Conservation (phyloP, 345 rosid species). For the Euphorbia tirucalli region DNA sequence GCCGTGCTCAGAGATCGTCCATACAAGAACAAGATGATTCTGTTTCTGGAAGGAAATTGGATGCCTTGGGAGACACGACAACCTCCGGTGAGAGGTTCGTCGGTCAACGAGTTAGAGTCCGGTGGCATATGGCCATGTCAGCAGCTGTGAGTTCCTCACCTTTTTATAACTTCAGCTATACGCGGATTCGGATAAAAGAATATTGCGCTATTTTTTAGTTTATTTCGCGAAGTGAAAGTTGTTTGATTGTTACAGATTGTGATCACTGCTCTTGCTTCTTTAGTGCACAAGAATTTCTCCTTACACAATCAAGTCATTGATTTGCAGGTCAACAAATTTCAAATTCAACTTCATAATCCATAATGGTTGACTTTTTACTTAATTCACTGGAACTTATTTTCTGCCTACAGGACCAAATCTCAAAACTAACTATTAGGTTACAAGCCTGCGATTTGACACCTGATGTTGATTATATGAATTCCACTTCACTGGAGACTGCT, state of each 20-base stretch:
- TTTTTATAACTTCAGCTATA: not conserved
- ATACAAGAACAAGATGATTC: conserved; percentile 18
- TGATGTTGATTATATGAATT: conserved; percentile 21
- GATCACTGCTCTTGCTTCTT: conserved; percentile 43
- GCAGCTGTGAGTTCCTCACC: conserved; percentile 32
- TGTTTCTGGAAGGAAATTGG: conserved; percentile 16
- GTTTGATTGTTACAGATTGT: conserved; percentile 42
- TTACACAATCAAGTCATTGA: conserved; percentile 45
- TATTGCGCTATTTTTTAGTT: not conserved
- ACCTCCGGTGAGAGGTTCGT: conserved; percentile 3
- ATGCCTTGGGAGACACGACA: conserved; percentile 19
- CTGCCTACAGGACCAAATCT: conserved; percentile 45
- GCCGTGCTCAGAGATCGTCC: conserved; percentile 11
- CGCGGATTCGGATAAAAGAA: not conserved
- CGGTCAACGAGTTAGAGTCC: conserved; percentile 29
- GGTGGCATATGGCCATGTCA: conserved; percentile 44
- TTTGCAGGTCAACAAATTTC: conserved; percentile 40
- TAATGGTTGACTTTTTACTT: not conserved
- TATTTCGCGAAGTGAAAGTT: not conserved
- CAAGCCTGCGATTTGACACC: conserved; percentile 43
- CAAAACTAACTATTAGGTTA: conserved; percentile 32
- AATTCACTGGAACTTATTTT: conserved; percentile 14
- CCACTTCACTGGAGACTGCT: conserved; percentile 26
- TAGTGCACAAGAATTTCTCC: conserved; percentile 54
- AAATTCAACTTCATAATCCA: not conserved